Conservation (phyloP, 2,329 filamentous ascomycete species). For the Dothiorella sarmentorum region DNA sequence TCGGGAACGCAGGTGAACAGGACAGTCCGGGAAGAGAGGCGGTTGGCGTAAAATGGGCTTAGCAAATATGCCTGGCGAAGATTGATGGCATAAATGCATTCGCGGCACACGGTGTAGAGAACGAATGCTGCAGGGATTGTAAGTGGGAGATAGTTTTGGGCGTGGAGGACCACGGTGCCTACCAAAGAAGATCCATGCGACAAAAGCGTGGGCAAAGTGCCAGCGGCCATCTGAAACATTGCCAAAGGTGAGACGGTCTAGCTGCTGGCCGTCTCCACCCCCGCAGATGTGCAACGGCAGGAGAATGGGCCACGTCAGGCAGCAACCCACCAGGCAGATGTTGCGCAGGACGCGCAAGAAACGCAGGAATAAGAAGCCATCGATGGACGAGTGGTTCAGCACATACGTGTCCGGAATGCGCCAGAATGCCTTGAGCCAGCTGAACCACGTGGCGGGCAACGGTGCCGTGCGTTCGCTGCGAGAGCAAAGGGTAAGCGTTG, state of each 20-base stretch:
- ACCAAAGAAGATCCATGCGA: conserved; percentile 78
- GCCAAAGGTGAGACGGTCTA: conserved; percentile 75
- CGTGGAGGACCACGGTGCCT: conserved; percentile 20
- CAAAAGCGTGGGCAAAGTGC: conserved; percentile 77
- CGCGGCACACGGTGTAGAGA: conserved; percentile 81
- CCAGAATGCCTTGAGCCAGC: conserved; percentile 48
- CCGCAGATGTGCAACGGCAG: conserved; percentile 88
- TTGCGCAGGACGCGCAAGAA: conserved; percentile 76
- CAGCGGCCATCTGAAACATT: conserved; percentile 64
- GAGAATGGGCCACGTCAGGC: conserved; percentile 82
- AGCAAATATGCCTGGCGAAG: conserved; percentile 87
- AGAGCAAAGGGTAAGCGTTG: conserved; percentile 19
- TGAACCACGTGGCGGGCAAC: conserved; percentile 21
- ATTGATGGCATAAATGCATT: conserved; percentile 89
- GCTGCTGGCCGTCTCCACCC: conserved; percentile 58
- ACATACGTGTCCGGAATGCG: conserved; percentile 68
- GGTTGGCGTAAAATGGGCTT: conserved; percentile 76
- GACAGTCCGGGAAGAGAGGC: conserved; percentile 85
- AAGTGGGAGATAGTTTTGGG: background rate
- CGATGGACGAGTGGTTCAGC: conserved; percentile 85
- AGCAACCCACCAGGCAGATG: conserved; percentile 78
- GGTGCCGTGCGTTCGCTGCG: background rate
- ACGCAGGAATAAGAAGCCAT: conserved; percentile 86
- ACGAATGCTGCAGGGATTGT: conserved; percentile 58
- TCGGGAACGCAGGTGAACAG: conserved; percentile 54